These are phyloP conservation scores for Senecio squalidus DNA, from an alignment of 140 eudicot genomes.

Conservation along the genomic window DNA sequence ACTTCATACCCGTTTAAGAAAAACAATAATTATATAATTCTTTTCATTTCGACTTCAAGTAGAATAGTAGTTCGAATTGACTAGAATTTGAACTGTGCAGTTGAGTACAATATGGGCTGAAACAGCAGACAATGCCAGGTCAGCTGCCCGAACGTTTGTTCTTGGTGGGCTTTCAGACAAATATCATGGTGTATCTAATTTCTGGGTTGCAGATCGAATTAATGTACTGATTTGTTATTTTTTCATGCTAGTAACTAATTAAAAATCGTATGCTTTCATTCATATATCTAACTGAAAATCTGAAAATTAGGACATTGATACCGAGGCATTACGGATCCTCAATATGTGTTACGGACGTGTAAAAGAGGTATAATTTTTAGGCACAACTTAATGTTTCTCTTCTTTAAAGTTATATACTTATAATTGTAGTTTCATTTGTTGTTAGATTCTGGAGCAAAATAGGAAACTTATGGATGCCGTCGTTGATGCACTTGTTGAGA, in stretches of 20 bases:
- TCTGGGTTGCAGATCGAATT: constrained; percentile 70
- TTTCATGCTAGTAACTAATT: not conserved
- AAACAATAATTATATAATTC: not conserved
- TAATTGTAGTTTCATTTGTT: no score
- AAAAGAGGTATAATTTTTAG: constrained; percentile 56
- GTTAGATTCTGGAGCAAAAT: constrained; percentile 64
- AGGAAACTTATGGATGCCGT: constrained; percentile 68
- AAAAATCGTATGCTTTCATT: not conserved
- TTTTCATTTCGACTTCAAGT: no score
- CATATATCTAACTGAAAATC: constrained; percentile 8
- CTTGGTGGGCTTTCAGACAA: constrained; percentile 89
- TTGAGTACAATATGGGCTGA: constrained; percentile 92
- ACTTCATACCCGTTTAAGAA: not conserved
- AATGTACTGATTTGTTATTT: constrained; percentile 38
- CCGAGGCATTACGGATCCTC: constrained; percentile 66
- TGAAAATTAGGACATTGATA: constrained; percentile 59
- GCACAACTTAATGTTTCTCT: constrained; percentile 4
- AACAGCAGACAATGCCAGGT: constrained; percentile 77
- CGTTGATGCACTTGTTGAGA: constrained; percentile 61
- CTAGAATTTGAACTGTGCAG: constrained; percentile 38
- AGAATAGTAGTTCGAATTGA: no score
- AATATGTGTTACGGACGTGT: constrained; percentile 64
- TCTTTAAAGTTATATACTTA: not conserved
- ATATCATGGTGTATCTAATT: constrained; percentile 69
- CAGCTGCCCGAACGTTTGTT: constrained; percentile 77